phyloP scores from a whole-genome alignment of 768 basidiomycete genomes.

The Kwoniella europaea region DNA sequence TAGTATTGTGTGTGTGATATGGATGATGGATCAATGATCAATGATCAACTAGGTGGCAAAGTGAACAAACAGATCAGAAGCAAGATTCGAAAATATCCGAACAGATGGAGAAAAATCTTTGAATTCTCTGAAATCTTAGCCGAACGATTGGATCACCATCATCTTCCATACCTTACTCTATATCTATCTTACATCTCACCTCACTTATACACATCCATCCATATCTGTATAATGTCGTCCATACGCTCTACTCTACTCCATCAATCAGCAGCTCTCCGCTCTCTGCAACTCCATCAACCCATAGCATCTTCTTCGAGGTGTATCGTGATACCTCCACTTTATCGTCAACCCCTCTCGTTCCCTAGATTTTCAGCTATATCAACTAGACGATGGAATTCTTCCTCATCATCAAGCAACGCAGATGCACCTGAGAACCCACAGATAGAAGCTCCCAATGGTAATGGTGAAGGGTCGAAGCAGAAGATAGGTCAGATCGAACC shows the following conservation, averaged over 20 bases:
- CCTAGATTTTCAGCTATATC: neutral
- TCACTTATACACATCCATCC: neutral
- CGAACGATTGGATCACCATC: slow-evolving; percentile 4
- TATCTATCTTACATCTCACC: neutral
- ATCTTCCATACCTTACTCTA: neutral
- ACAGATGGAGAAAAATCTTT: neutral
- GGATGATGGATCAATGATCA: too few species aligned
- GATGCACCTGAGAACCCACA: slow-evolving; percentile 4
- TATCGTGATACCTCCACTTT: slow-evolving; percentile 2
- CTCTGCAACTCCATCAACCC: neutral
- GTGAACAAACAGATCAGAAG: neutral
- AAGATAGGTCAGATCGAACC: slow-evolving; percentile 45
- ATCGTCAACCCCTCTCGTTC: neutral
- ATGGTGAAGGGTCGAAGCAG: slow-evolving; percentile 23
- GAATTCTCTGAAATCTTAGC: slow-evolving; percentile 3
- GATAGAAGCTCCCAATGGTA: slow-evolving; percentile 24
- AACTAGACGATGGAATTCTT: slow-evolving; percentile 14
- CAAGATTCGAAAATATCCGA: slow-evolving; percentile 13
- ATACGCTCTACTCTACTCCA: neutral
- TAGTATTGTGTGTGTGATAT: neutral
- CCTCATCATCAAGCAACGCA: neutral
- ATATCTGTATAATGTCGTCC: neutral
- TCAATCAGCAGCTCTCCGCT: neutral
- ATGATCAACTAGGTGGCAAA: neutral
- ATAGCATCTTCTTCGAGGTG: slow-evolving; percentile 17